Base-by-base conservation (phyloP, 192 early-diverging fungal species). In the Coemansia aciculifera region DNA sequence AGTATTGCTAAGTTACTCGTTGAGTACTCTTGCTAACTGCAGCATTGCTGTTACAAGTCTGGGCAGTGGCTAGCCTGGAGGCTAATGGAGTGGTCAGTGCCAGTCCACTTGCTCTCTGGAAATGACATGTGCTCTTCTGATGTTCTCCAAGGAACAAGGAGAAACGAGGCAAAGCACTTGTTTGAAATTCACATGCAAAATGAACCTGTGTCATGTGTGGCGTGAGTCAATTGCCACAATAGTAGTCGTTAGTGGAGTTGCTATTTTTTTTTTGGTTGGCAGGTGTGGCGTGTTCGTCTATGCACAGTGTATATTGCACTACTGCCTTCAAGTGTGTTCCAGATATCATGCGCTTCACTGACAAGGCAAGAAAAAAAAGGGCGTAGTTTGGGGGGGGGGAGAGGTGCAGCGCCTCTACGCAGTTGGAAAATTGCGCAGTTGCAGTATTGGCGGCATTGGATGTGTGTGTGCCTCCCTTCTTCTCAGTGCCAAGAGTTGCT, bases 271-370 rank as follows among this genome's bases (percentile, higher is more conserved):
- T 31, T 15, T 15, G 15, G 54, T 32, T 15, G 15, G 0, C 4
- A 57, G 54, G 15, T 57, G 54, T 57, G 54, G 54, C 54, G 54
- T 57, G 54, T 31, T 57, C 29, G 29, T 34, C 54, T 32, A 57
- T 57, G 54, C 54, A 32, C 54, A 17, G 3, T 57, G 54, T 57
- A 57, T n/a, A 57, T 57, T 57, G 54, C 54, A 5, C 54, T 57
- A 57, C 54, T 57, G 5, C 13, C 6, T 34, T 32, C 15, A 17
- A 17, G 54, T 17, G 23, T 29, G 54, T 31, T 57, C 54, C 54
- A 57, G 54, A 57, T 32, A 34, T 57, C 54, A 32, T 17, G 54
- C 54, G 27, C 15, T 32, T 23, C 54, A 34, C 54, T 57, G 11
- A n/a, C 12, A 54, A 12, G n/a, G 11, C 1, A 27, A 54, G 15